Conservation (phyloP, 345 rosid species). For the Aquilaria sinensis region DNA sequence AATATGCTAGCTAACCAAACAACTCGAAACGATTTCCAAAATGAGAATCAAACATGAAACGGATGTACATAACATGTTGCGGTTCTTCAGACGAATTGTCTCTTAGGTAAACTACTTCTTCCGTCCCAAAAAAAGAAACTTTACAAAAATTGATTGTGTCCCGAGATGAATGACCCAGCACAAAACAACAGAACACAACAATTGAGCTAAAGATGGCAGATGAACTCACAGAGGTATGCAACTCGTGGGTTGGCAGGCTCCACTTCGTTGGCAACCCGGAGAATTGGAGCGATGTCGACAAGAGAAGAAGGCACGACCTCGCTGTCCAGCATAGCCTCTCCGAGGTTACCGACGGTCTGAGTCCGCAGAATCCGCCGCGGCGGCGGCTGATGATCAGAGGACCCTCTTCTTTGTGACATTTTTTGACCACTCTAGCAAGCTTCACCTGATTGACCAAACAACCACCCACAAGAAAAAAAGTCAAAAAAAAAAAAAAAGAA, state of each 20-base stretch:
- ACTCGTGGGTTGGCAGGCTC: slow-evolving; percentile 50
- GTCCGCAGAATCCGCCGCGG: slow-evolving; percentile 48
- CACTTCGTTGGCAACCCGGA: slow-evolving; percentile 63
- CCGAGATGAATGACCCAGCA: background rate
- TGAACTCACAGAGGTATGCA: slow-evolving; percentile 55
- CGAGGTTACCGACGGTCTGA: slow-evolving; percentile 50
- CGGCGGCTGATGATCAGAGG: slow-evolving; percentile 29
- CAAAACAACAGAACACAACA: background rate
- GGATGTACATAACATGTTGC: too few relatives aligned
- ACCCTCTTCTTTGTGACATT: slow-evolving; percentile 45
- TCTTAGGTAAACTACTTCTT: too few relatives aligned
- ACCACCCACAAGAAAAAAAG: background rate
- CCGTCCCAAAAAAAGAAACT: too few relatives aligned
- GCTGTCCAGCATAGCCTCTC: slow-evolving; percentile 61
- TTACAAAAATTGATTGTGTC: background rate
- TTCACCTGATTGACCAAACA: slow-evolving; percentile 11
- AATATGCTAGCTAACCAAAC: too few relatives aligned
- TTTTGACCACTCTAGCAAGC: slow-evolving; percentile 16
- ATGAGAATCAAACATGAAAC: too few relatives aligned
- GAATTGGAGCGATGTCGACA: slow-evolving; percentile 59
- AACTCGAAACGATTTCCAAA: too few relatives aligned
- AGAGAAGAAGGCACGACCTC: slow-evolving; percentile 65
- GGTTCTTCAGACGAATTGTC: too few relatives aligned
- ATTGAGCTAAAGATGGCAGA: background rate
- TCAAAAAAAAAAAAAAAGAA: slow-evolving; percentile 9